Base-by-base conservation (phyloP, 306 rosid genomes). In the Luffa acutangula region DNA sequence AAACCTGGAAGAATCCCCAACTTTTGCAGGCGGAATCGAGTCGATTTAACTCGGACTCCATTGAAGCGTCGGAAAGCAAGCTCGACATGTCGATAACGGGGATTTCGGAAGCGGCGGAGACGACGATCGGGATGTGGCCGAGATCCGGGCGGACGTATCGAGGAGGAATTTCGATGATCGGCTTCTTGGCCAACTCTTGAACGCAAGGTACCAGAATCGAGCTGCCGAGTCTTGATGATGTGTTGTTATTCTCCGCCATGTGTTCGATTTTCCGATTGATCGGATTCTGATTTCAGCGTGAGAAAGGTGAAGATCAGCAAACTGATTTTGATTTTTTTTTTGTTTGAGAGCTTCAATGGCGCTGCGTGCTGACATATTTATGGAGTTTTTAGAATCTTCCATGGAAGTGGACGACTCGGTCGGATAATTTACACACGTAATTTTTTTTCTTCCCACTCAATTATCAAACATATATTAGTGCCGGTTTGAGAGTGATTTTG, bases 1-100 rank as follows among this genome's bases (percentile, higher is more conserved):
- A 25, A 25, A 67, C 77, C 77, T 72, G 77, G 33, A 72, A 72
- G 59, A 72, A 72, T 48, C 77, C 77, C 77, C 77, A 72, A 7
- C 48, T 34, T 45, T 21, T 31, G 43, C 77, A 48, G 4, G 77
- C 77, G 36, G 57, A 12, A 7, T 46, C 59, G 14, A 72, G 58
- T 3, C 21, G 20, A 72, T 6, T 6, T 20, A 48, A 72, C 9
- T 72, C 77, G 1, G 77, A 48, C 1, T 70, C 39, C 56, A 45
- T 70, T 2, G 76, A 20, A 43, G 14, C 37, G 10, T 46, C 7
- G 9, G 77, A 71, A 33, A 13, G 57, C 12, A 71, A 71, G 21
- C 9, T 25, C 21, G 36, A 33, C 58, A 72, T 21, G 7, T 72
- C 77, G 58, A 72, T 72, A 0, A 72, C 59, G 17, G 77, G 77